These are phyloP conservation scores for Dalbergia cochinchinensis DNA, from an alignment of 306 rosid genomes.

Conservation along the genomic window DNA sequence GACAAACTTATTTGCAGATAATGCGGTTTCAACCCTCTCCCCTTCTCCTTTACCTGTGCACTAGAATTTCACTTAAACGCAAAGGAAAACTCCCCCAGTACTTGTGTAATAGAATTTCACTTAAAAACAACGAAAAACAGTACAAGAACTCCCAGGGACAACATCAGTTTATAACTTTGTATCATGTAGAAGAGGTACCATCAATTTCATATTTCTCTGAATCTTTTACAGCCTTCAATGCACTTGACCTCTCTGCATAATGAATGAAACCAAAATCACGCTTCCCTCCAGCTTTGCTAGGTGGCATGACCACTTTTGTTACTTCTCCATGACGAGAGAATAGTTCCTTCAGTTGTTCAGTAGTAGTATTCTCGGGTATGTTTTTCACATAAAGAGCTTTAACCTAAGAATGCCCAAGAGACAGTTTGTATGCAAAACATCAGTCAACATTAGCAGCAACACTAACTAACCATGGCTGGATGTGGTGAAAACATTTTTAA, in stretches of 20 bases:
- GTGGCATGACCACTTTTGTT: slow-evolving; percentile 99
- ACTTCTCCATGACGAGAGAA: slow-evolving; percentile 93
- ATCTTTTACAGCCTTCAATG: slow-evolving; percentile 93
- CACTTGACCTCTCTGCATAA: slow-evolving; percentile 97
- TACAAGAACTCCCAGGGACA: slow-evolving; percentile 28
- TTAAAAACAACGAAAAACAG: slow-evolving; percentile 7
- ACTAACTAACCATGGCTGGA: neutral
- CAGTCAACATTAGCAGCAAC: neutral
- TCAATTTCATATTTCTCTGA: slow-evolving; percentile 93
- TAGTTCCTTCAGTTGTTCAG: slow-evolving; percentile 89
- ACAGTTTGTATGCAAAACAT: slow-evolving; percentile 33
- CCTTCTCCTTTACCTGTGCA: neutral
- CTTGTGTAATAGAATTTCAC: neutral
- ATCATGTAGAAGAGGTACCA: slow-evolving; percentile 61
- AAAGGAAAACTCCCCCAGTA: slow-evolving; percentile 3
- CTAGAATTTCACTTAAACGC: neutral
- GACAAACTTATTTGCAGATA: neutral
- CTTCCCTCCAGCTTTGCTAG: slow-evolving; percentile 92
- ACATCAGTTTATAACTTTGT: neutral
- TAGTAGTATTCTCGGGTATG: slow-evolving; percentile 92
- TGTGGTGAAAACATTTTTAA: neutral
- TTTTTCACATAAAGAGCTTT: slow-evolving; percentile 97
- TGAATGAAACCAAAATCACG: slow-evolving; percentile 97
- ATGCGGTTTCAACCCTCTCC: slow-evolving; percentile 1
- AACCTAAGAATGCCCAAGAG: slow-evolving; percentile 66